Base-by-base conservation (phyloP, 2,329 filamentous ascomycete species). In the Hawksworthiomyces lignivorus region DNA sequence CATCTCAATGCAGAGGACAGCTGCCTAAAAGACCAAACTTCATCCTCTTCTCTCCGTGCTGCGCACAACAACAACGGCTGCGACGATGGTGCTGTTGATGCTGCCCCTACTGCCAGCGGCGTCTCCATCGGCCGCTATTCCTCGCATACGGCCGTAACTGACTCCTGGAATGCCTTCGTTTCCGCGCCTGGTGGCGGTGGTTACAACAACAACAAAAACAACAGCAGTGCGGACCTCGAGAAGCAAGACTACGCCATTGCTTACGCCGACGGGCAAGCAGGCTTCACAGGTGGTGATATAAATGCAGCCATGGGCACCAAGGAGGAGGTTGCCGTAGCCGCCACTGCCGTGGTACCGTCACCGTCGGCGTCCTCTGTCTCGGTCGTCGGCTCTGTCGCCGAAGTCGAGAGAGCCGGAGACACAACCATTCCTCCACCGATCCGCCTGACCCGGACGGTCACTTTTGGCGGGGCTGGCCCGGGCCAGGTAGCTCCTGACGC, bases 1-100 rank as follows among this genome's bases (percentile, higher is more conserved):
- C 49, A 45, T 45, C 40, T 44, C 44, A 34, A 55, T 59, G 61
- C 61, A 62, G 61, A 64, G 61, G 62, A 59, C 56, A 63, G 48
- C 61, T 61, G 61, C 61, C 54, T 59, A 56, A 63, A 62, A 50
- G 56, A 63, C 58, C 48, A 49, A 40, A 34, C 38, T 24, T 31
- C 38, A 1, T 18, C n/a, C n/a, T n/a, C n/a, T n/a, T n/a, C n/a
- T n/a, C n/a, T n/a, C 38, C 6, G 18, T n/a, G 14, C 5, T 7
- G 19, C 36, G 17, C 5, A 14, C 19, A 20, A 2, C n/a, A 22
- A 22, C 36, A 15, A 7, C 9, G 14, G 9, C 22, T 14, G 8
- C 17, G 4, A n/a, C 19, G 17, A 28, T 20, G 31, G n/a, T n/a
- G 24, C 24, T 12, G 24, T 8, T 26, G 24, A 26, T 4, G 24